Conservation (phyloP, 257 asterid species). For the Nicotiana obtusifolia region DNA sequence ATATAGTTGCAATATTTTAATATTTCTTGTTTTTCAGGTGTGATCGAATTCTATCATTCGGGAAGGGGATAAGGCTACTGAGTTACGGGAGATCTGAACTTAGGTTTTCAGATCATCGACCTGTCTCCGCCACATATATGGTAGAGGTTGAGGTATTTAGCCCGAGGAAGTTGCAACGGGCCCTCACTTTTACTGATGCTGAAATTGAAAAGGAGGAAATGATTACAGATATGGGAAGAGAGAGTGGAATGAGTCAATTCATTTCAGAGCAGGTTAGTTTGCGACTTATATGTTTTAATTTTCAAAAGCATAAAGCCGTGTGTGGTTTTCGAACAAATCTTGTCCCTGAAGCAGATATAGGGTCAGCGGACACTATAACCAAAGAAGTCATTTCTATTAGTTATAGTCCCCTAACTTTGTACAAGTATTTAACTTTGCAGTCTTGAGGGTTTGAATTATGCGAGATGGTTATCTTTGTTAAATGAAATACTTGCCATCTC, state of each 20-base stretch:
- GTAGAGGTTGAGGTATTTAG: slow-evolving; percentile 88
- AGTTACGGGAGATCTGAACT: slow-evolving; percentile 66
- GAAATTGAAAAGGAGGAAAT: slow-evolving; percentile 66
- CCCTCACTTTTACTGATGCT: slow-evolving; percentile 85
- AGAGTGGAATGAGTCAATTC: slow-evolving; percentile 23
- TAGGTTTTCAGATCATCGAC: slow-evolving; percentile 86
- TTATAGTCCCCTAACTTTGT: background rate
- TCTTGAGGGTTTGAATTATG: background rate
- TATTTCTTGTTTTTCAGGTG: slow-evolving; percentile 49
- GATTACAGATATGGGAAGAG: slow-evolving; percentile 26
- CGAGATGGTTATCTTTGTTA: background rate
- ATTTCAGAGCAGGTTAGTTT: slow-evolving; percentile 38
- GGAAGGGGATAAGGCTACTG: slow-evolving; percentile 68
- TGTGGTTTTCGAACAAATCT: background rate
- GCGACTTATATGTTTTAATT: background rate
- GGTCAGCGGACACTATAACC: background rate
- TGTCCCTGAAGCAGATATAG: background rate
- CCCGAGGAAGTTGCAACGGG: slow-evolving; percentile 73
- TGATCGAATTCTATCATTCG: slow-evolving; percentile 78
- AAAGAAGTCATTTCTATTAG: background rate
- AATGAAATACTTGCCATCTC: background rate
- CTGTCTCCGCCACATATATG: slow-evolving; percentile 69
- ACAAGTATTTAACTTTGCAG: background rate
- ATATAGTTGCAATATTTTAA: background rate
- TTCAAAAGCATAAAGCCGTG: background rate